Conservation (phyloP, 1,284 basidiomycete genomes). For the Coniferiporia weirii region DNA sequence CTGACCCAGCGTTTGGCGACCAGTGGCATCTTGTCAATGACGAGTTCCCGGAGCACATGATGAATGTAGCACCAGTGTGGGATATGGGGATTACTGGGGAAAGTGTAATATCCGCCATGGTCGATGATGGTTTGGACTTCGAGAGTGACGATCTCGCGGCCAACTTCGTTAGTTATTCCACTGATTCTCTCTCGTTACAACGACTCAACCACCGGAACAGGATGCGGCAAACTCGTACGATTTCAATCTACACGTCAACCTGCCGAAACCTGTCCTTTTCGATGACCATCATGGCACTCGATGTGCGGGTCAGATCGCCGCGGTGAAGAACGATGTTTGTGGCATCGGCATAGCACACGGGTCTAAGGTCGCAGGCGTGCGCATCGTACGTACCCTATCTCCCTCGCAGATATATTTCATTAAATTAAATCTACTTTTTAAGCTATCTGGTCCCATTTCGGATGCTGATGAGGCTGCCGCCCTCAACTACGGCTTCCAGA, state of each 20-base stretch:
- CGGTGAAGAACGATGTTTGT: constrained; percentile 92
- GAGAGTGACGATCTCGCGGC: constrained; percentile 80
- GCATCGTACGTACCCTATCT: constrained; percentile 48
- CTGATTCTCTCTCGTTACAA: background rate
- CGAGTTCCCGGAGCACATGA: constrained; percentile 68
- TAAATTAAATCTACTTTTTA: background rate
- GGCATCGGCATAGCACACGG: constrained; percentile 94
- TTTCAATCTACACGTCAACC: constrained; percentile 88
- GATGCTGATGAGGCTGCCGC: constrained; percentile 98
- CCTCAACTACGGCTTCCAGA: constrained; percentile 91
- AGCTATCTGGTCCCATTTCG: constrained; percentile 81
- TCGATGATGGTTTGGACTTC: constrained; percentile 96
- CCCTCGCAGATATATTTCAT: background rate
- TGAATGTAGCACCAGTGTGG: constrained; percentile 86
- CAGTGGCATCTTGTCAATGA: constrained; percentile 95
- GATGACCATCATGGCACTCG: constrained; percentile 98
- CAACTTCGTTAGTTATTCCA: constrained; percentile 71
- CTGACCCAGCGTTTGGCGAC: constrained; percentile 81
- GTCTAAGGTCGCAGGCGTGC: constrained; percentile 88
- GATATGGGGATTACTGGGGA: constrained; percentile 82
- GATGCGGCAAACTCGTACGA: constrained; percentile 90
- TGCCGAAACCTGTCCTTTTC: constrained; percentile 83
- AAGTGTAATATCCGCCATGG: constrained; percentile 83
- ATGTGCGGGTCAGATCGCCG: constrained; percentile 98
- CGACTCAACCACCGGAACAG: constrained; percentile 35